Conservation (phyloP, 202 grass and related monocot species). For the Zizania palustris region DNA sequence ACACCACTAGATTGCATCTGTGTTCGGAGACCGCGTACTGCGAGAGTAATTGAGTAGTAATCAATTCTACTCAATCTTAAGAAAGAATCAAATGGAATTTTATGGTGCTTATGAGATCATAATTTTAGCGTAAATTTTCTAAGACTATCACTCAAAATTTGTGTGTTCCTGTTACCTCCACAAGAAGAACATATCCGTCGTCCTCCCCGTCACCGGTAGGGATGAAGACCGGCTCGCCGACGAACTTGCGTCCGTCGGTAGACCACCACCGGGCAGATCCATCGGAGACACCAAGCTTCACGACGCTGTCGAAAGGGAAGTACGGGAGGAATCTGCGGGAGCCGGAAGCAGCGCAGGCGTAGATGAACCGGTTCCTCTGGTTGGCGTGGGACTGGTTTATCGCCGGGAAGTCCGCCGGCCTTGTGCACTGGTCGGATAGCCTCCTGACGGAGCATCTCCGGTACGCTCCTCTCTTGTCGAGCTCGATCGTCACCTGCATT, state of each 20-base stretch:
- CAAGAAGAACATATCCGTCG: conserved; percentile 76
- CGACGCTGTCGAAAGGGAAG: conserved; percentile 79
- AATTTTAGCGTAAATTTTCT: too few species aligned
- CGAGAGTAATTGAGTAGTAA: conserved; percentile 13
- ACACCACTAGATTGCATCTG: conserved; percentile 71
- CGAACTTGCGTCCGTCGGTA: conserved; percentile 54
- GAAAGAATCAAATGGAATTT: too few species aligned
- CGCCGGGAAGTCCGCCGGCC: conserved; percentile 67
- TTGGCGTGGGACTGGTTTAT: conserved; percentile 69
- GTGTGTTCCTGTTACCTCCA: conserved; percentile 57
- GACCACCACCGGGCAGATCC: conserved; percentile 55
- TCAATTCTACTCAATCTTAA: not conserved
- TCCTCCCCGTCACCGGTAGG: conserved; percentile 50
- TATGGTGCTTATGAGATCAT: not conserved
- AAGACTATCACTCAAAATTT: too few species aligned
- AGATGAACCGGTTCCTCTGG: conserved; percentile 66
- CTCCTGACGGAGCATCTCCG: conserved; percentile 47
- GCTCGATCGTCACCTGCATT: conserved; percentile 25
- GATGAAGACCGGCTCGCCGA: conserved; percentile 82
- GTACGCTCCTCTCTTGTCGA: conserved; percentile 59
- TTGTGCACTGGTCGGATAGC: conserved; percentile 61
- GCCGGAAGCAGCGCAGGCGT: conserved; percentile 55
- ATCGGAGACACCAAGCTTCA: conserved; percentile 58
- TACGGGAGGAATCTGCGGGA: conserved; percentile 62
- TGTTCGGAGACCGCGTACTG: conserved; percentile 83